phyloP scores from a whole-genome alignment of 202 grass and related monocot genomes.

The Setaria italica region DNA sequence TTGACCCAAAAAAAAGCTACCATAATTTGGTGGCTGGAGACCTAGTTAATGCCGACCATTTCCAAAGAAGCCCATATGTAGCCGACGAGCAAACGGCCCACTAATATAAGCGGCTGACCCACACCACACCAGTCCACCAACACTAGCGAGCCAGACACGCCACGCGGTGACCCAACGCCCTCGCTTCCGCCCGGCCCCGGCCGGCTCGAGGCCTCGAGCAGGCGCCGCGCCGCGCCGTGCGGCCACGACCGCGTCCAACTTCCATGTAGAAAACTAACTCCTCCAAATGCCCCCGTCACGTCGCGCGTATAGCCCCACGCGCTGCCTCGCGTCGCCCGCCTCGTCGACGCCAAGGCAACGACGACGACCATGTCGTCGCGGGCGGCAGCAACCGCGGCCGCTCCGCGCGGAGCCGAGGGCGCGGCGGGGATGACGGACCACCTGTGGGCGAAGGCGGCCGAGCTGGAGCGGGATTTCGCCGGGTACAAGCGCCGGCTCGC shows the following conservation, averaged over 20 bases:
- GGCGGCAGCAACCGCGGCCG: background rate
- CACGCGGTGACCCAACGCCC: constrained; percentile 17
- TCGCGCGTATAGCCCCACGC: background rate
- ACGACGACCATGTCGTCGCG: constrained; percentile 2
- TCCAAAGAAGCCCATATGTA: background rate
- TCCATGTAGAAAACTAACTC: background rate
- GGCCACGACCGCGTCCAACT: constrained; percentile 26
- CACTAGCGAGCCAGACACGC: background rate
- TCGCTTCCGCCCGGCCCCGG: background rate
- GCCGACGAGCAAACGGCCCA: background rate
- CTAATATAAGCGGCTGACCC: background rate
- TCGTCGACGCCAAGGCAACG: background rate
- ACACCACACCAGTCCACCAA: too few relatives aligned
- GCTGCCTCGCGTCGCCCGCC: background rate
- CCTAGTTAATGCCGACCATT: too few relatives aligned
- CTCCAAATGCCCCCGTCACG: constrained; percentile 23
- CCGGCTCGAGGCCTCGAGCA: background rate
- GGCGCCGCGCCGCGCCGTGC: constrained; percentile 10
- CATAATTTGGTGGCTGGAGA: too few relatives aligned
- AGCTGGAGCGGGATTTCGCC: constrained; percentile 70
- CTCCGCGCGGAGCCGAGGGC: background rate
- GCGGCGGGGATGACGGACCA: constrained; percentile 16
- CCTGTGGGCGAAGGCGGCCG: constrained; percentile 69
- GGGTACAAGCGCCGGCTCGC: constrained; percentile 62
- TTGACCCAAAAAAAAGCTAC: too few relatives aligned